phyloP scores from a whole-genome alignment of 2,329 filamentous ascomycete genomes.

The Emergomyces africanus region DNA sequence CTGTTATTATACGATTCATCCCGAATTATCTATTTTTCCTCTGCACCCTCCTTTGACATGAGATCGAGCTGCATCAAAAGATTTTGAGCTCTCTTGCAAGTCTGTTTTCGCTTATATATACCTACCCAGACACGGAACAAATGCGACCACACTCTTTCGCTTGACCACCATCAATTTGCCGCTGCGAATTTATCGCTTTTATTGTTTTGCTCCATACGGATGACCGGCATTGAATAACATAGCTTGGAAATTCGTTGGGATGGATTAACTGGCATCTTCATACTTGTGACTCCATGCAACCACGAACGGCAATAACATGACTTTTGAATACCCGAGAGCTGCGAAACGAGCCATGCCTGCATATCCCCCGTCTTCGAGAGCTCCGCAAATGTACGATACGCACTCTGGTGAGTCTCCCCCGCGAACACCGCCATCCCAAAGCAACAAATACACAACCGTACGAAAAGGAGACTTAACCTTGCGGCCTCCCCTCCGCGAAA shows the following conservation, averaged over 20 bases:
- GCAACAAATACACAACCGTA: conserved; percentile 19
- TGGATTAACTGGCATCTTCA: neutral
- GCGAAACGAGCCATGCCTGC: neutral
- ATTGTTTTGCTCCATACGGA: neutral
- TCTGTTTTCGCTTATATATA: neutral
- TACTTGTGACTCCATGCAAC: neutral
- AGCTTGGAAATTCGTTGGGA: neutral
- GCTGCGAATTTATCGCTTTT: neutral
- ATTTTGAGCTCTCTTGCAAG: neutral
- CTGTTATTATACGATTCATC: neutral
- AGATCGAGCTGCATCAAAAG: neutral
- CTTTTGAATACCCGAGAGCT: neutral
- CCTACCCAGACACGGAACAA: neutral
- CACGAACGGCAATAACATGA: neutral
- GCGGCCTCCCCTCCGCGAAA: conserved; percentile 27
- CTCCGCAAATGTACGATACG: conserved; percentile 7
- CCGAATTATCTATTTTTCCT: neutral
- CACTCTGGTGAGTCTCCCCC: conserved; percentile 23
- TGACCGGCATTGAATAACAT: neutral
- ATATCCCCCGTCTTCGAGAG: conserved; percentile 3
- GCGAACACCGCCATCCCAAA: conserved; percentile 25
- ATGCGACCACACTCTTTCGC: neutral
- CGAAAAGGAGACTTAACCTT: conserved; percentile 16
- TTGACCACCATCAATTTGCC: neutral
- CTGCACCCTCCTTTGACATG: neutral